These are phyloP conservation scores for Dillenia suffruticosa DNA, from an alignment of 164 flowering plant species.

Conservation along the genomic window DNA sequence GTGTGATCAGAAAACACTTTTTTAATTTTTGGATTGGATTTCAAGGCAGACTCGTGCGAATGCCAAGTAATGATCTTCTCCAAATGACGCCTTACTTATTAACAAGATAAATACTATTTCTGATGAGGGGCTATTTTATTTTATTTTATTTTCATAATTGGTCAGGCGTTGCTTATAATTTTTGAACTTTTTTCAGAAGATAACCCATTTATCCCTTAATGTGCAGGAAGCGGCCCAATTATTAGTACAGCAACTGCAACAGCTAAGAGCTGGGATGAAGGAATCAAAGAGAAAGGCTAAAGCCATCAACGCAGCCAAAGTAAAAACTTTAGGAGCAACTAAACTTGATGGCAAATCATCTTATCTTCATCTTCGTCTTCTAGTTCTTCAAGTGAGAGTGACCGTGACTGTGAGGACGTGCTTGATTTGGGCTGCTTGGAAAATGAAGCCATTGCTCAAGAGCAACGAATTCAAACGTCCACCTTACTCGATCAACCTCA, in stretches of 20 bases:
- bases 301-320: slow-evolving; percentile 30
- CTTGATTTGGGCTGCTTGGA: slow-evolving; percentile 36
- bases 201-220: too few relatives aligned
- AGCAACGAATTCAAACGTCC: neutral
- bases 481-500: neutral
- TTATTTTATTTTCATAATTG: too few relatives aligned
- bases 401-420: slow-evolving; percentile 47
- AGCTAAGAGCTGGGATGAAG: slow-evolving; percentile 47
- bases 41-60: too few relatives aligned
- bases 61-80: too few relatives aligned
- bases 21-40: too few relatives aligned
- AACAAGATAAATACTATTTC: too few relatives aligned
- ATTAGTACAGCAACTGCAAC: slow-evolving; percentile 33
- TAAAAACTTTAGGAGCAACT: slow-evolving; percentile 17
- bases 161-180: too few relatives aligned
- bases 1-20: too few relatives aligned
- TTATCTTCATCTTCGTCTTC: slow-evolving; percentile 36
- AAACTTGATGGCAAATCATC: slow-evolving; percentile 22
- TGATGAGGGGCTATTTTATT: too few relatives aligned
- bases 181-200: too few relatives aligned
- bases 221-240: slow-evolving; percentile 41
- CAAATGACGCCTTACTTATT: too few relatives aligned
- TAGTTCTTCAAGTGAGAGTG: slow-evolving; percentile 33
- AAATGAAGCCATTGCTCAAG: slow-evolving; percentile 4
- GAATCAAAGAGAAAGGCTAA: slow-evolving; percentile 43